A percentile compares a stretch with the other conserved stretches of the same genome.
Evolutionary conservation across 2,329 filamentous ascomycete genomes (phyloP).

Genomic region (Penicillium olsonii): DNA sequence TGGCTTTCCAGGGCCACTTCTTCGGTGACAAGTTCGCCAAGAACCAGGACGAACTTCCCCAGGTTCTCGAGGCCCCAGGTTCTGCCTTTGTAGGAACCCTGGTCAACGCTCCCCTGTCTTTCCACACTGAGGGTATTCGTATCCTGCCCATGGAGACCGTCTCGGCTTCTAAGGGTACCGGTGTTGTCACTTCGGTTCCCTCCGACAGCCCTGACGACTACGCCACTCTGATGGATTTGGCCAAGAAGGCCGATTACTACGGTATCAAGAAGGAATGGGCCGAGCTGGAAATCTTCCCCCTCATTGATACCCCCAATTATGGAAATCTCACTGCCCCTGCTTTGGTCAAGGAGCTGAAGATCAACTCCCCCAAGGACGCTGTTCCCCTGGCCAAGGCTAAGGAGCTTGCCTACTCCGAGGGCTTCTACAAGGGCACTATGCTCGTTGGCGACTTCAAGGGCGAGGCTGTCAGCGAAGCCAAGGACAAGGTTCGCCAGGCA

Average conservation of each 20-base stretch:
- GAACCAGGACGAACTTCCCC: conserved; percentile 71
- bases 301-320: conserved; percentile 86
- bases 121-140: conserved; percentile 79
- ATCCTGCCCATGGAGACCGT: conserved; percentile 96
- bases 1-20: conserved; percentile 91
- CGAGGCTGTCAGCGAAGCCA: conserved; percentile 80
- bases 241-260: conserved; percentile 95
- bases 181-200: conserved; percentile 92
- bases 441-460: conserved; percentile 85
- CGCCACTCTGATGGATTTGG: conserved; percentile 81
- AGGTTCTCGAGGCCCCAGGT: conserved; percentile 73
- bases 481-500: conserved; percentile 77
- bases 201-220: conserved; percentile 96
- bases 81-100: conserved; percentile 84
- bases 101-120: conserved; percentile 83
- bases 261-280: conserved; percentile 97
- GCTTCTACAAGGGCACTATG: conserved; percentile 94
- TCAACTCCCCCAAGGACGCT: conserved; percentile 91
- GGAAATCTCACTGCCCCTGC: conserved; percentile 80
- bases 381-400: conserved; percentile 92
- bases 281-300: conserved; percentile 81
- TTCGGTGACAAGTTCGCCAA: conserved; percentile 54
- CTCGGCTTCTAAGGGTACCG: conserved; percentile 89
- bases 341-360: conserved; percentile 90
- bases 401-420: conserved; percentile 94